Conservation (phyloP, 2,329 filamentous ascomycete genomes). For the Fusarium sambucinum region DNA sequence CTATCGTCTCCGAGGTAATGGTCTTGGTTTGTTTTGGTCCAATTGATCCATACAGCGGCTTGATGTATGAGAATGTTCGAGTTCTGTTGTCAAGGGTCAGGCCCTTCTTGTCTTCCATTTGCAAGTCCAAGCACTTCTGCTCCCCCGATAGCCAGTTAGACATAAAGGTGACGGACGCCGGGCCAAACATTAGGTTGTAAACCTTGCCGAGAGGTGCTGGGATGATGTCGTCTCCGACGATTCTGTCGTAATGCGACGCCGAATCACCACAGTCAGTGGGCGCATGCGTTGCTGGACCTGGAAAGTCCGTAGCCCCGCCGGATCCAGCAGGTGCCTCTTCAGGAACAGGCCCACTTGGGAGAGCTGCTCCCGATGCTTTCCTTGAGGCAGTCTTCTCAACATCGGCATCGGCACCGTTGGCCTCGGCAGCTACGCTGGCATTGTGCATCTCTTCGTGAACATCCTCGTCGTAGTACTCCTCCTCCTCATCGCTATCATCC, state of each 20-base stretch:
- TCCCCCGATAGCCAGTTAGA: constrained; percentile 86
- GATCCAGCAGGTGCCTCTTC: constrained; percentile 63
- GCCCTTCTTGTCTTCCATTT: constrained; percentile 86
- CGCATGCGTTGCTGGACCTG: constrained; percentile 83
- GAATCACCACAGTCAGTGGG: constrained; percentile 88
- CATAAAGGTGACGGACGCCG: constrained; percentile 83
- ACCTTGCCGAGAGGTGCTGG: constrained; percentile 91
- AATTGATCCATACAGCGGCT: constrained; percentile 84
- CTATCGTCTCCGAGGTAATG: constrained; percentile 86
- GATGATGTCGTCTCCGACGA: constrained; percentile 87
- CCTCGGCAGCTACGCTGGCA: constrained; percentile 69
- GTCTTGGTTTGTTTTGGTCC: constrained; percentile 96
- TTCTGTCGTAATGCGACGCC: constrained; percentile 83
- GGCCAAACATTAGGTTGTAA: constrained; percentile 88
- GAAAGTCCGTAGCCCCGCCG: constrained; percentile 73
- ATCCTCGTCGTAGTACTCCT: constrained; percentile 74
- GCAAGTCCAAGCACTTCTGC: constrained; percentile 89
- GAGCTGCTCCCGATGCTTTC: constrained; percentile 74
- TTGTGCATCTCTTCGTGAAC: constrained; percentile 84
- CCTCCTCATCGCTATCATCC: constrained; percentile 73
- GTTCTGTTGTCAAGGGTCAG: constrained; percentile 79
- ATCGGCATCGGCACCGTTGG: constrained; percentile 59
- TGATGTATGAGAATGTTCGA: constrained; percentile 87
- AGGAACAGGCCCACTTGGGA: constrained; percentile 57
- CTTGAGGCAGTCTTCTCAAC: constrained; percentile 73